Base-by-base conservation (phyloP, 306 rosid species). In the Dryas alaskensis region DNA sequence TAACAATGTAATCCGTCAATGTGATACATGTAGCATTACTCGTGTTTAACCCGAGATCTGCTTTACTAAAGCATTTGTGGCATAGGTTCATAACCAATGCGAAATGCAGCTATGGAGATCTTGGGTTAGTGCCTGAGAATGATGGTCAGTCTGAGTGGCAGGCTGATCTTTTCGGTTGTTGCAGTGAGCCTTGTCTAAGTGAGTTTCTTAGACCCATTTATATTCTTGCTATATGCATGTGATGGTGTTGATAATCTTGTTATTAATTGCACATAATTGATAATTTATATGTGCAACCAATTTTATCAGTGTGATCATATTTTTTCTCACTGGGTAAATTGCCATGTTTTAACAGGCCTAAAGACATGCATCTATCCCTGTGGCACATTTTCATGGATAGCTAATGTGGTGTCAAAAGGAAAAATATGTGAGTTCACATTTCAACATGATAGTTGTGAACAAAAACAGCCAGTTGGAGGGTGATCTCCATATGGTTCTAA, bases 321-420 rank as follows among this genome's bases (percentile, higher is more conserved):
- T 31, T 31, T 31, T 31, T 31, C 3, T 31, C 37, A 31, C 37
- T 31, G 37, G 37, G 10, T 4, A 40, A 59, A 13, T 2, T 59
- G 13, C 43, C 12, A 42, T 19, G 42, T 12, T 13, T 22, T 1
- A 47, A 19, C 66, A 82, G 82, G 84, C 54, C 39, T 80, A 60
- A 85, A 82, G 81, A 82, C 84, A 19, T 79, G 64, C 70, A n/a
- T 82, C 4, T 85, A 79, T 54, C 86, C 86, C 2, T 85, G 86
- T 47, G 86, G 84, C 70, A 79, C 86, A 69, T 81, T 85, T 79
- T 82, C 86, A 25, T 57, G 77, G 84, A 73, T 80, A 51, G 79
- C 81, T 48, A 71, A 69, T 17, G 31, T 43, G 72, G 77, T 72
- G 44, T 48, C 76, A 2, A 31, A 61, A 45, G 76, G 83, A 68